Evolutionary conservation across 2,329 filamentous ascomycete genomes (phyloP).

Genomic region (Coniella vitis): DNA sequence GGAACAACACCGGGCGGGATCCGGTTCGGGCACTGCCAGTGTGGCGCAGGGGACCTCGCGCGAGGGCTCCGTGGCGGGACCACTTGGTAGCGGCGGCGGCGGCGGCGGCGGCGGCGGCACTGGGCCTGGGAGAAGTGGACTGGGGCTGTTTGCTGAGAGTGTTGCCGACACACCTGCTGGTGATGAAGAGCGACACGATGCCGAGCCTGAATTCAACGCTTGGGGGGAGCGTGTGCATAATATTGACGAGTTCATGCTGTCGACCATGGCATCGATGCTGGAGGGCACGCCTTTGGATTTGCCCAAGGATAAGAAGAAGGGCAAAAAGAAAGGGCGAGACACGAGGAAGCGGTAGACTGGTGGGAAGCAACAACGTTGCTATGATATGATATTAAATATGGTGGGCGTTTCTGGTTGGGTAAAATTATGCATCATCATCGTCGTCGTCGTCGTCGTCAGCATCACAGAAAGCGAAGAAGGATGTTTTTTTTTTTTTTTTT

Average conservation of each 20-base stretch:
- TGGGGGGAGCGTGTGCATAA: slow-evolving; percentile 51
- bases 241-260: slow-evolving; percentile 71
- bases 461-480: no score
- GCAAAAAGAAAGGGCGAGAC: slow-evolving; percentile 53
- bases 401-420: no score
- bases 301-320: slow-evolving; percentile 58
- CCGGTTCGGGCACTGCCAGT: slow-evolving; percentile 42
- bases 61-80: slow-evolving; percentile 24
- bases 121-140: slow-evolving; percentile 27
- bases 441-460: no score
- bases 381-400: no score
- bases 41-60: slow-evolving; percentile 45
- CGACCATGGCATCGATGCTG: slow-evolving; percentile 57
- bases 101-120: slow-evolving; percentile 1
- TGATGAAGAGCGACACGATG: slow-evolving; percentile 22
- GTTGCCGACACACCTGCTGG: slow-evolving; percentile 23
- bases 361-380: no score
- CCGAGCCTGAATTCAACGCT: slow-evolving; percentile 47
- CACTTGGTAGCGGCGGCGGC: no score
- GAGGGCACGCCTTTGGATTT: slow-evolving; percentile 54
- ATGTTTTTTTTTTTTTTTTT: no score
- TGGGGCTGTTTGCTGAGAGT: slow-evolving; percentile 30
- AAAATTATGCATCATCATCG: no score
- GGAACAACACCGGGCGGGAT: slow-evolving; percentile 46
- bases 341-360: slow-evolving; percentile 40